Base-by-base conservation (phyloP, 2,329 filamentous ascomycete genomes). In the Aspergillus quadrilineatus region DNA sequence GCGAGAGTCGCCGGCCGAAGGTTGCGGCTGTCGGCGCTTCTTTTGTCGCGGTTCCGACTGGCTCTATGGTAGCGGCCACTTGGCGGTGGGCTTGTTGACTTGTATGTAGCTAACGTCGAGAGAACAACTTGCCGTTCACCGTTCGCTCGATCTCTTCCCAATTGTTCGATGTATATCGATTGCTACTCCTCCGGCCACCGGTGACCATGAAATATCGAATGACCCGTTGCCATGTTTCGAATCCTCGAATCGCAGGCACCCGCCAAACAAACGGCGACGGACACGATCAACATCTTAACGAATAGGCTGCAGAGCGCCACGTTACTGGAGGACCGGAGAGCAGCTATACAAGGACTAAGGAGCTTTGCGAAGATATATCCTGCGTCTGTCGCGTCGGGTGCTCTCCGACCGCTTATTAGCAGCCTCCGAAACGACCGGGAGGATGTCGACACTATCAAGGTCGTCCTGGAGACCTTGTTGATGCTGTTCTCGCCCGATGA, bases 331-430 rank as follows among this genome's bases (percentile, higher is more conserved):
- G 95, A 99, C 74, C 88, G 95, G 53, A 87, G 94, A 60, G 92
- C 91, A 55, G 92, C 94, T 45, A 96, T 99, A 47, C 84, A 96
- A 30, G 94, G 94, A 15, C 81, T 99, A 37, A 85, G 95, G 65
- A 97, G 92, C 77, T 97, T 99, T 73, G 91, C 94, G 42, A 97
- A 97, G 75, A 87, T 95, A 60, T 97, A 93, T 67, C 95, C 94
- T 37, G 95, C 95, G 12, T 96, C 92, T 6, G 94, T 99, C 36
- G 91, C 95, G 1, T 97, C 92, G 4, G 92, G 92, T 39, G 90
- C 92, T n/a, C 79, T 99, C 47, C 85, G 93, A 60, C 90, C 89
- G 55, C 81, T 99, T 55, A 97, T 99, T 63, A 86, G 85, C 10
- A 91, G 89, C 66, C 78, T 99, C 52, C 85, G 85, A 63, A 92